Evolutionary conservation across 1,284 basidiomycete genomes (phyloP).

Genomic region (Leccinum variabile): DNA sequence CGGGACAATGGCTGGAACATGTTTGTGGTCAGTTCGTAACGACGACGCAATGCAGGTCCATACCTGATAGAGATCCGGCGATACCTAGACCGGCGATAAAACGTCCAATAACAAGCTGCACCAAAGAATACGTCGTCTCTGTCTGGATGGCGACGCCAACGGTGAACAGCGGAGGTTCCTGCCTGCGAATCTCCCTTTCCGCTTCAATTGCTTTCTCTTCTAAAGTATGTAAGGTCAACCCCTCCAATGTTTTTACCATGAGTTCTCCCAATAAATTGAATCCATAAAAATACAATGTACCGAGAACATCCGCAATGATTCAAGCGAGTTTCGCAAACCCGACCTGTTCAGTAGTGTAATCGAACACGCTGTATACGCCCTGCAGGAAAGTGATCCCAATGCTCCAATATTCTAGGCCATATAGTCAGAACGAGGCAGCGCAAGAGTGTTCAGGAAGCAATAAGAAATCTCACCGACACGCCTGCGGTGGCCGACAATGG

Average conservation of each 20-base stretch:
- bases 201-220: slow-evolving; percentile 46
- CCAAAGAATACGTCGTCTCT: slow-evolving; percentile 57
- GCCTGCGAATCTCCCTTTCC: slow-evolving; percentile 48
- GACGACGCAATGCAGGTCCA: slow-evolving; percentile 12
- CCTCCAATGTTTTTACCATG: neutral
- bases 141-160: slow-evolving; percentile 72
- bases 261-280: neutral
- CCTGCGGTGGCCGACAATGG: too few relatives aligned
- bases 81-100: slow-evolving; percentile 75
- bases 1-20: slow-evolving; percentile 65
- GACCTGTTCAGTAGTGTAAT: too few relatives aligned
- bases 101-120: slow-evolving; percentile 68
- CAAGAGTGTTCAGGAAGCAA: too few relatives aligned
- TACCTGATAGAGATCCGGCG: slow-evolving; percentile 69
- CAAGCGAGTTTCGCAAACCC: too few relatives aligned
- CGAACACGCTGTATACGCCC: too few relatives aligned
- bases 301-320: too few relatives aligned
- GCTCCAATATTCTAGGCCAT: too few relatives aligned
- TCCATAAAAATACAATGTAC: neutral
- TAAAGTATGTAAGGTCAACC: neutral
- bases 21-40: neutral
- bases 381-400: too few relatives aligned
- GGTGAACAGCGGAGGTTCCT: slow-evolving; percentile 55
- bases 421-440: too few relatives aligned
- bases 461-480: too few relatives aligned